Evolutionary conservation across 192 early-diverging fungal species (phyloP).

Genomic region (Podila minutissima): DNA sequence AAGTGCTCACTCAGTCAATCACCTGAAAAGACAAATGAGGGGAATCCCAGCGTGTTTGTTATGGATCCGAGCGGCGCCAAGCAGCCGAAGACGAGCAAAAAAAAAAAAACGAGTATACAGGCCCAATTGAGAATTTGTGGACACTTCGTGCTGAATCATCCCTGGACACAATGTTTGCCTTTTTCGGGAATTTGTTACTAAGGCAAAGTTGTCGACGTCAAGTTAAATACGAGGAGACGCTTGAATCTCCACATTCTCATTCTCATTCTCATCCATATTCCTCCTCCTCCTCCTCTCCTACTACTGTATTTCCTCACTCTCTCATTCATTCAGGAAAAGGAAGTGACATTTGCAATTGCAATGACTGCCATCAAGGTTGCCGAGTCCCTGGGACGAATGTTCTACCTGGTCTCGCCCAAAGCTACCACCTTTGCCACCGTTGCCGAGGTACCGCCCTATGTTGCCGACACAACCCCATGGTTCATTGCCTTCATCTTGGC

Average conservation of each 20-base stretch:
- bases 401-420: slow-evolving; percentile 63
- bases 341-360: background rate
- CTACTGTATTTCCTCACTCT: background rate
- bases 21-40: too few species aligned
- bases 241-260: slow-evolving; percentile 1
- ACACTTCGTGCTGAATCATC: background rate
- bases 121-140: background rate
- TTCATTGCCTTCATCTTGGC: slow-evolving; percentile 58
- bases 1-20: too few species aligned
- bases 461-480: slow-evolving; percentile 59
- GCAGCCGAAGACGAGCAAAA: too few species aligned
- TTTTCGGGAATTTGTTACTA: too few species aligned
- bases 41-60: too few species aligned
- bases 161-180: too few species aligned
- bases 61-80: too few species aligned
- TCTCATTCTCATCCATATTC: background rate
- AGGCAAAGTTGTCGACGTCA: too few species aligned
- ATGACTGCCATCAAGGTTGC: slow-evolving; percentile 49
- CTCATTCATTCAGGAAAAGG: background rate
- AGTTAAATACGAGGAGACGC: background rate
- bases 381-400: slow-evolving; percentile 58
- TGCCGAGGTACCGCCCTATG: slow-evolving; percentile 62
- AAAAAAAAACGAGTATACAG: background rate
- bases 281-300: background rate
- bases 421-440: slow-evolving; percentile 45